Conservation (phyloP, 2,329 filamentous ascomycete species). For the Alternaria sp. region DNA sequence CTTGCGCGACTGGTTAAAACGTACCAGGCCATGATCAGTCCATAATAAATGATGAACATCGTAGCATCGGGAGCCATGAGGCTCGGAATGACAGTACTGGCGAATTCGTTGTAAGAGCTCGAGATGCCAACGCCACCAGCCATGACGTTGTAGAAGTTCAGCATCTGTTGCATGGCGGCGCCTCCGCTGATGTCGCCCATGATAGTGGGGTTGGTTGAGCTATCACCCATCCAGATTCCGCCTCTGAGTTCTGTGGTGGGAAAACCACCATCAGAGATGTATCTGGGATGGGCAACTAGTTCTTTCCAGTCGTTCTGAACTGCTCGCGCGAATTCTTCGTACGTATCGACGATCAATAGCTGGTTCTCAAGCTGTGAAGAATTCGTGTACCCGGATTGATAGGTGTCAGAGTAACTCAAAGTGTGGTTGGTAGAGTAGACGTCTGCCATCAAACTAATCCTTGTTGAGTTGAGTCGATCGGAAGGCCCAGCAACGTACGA, state of each 20-base stretch:
- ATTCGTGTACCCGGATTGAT: conserved; percentile 23
- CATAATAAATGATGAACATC: conserved; percentile 66
- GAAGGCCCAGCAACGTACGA: not conserved
- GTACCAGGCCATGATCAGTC: conserved; percentile 68
- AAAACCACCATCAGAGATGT: not conserved
- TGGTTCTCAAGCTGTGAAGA: conserved; percentile 21
- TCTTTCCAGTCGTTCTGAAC: conserved; percentile 70
- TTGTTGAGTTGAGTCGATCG: not conserved
- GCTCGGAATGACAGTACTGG: not conserved
- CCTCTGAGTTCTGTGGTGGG: conserved; percentile 49
- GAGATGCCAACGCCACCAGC: conserved; percentile 26
- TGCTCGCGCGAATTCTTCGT: conserved; percentile 63
- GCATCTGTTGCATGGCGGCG: conserved; percentile 35
- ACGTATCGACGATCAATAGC: conserved; percentile 64
- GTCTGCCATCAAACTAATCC: conserved; percentile 13
- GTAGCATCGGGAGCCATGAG: conserved; percentile 56
- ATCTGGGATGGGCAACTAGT: conserved; percentile 40
- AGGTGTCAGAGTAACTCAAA: not conserved
- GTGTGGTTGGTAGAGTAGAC: conserved; percentile 42
- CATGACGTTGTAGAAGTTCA: conserved; percentile 28
- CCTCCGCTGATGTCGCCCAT: conserved; percentile 46
- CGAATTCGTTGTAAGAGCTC: conserved; percentile 16
- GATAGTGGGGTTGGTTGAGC: conserved; percentile 17
- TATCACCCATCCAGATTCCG: conserved; percentile 30
- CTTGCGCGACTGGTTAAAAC: conserved; percentile 71